phyloP scores from a whole-genome alignment of 768 basidiomycete species.

The Myochromella boudieri region DNA sequence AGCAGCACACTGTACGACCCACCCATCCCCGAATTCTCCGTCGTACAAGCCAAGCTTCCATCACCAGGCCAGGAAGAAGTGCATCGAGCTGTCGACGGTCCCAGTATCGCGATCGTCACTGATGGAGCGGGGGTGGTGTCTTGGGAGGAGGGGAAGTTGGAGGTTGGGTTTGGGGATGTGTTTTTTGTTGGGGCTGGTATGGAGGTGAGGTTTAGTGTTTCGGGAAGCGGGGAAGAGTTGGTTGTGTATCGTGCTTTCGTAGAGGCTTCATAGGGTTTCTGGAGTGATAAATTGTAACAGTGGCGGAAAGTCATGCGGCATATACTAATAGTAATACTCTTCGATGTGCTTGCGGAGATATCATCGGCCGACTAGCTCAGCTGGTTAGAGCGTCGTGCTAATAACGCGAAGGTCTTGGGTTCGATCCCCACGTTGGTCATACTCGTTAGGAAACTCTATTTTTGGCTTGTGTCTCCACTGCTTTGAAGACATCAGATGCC shows the following conservation, averaged over 20 bases:
- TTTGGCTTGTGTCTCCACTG: too few species aligned
- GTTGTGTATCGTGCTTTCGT: conserved; percentile 73
- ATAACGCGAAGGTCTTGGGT: conserved; percentile 84
- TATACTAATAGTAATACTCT: too few species aligned
- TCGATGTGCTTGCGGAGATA: too few species aligned
- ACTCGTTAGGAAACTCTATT: too few species aligned
- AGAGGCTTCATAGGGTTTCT: too few species aligned
- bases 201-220: conserved; percentile 45
- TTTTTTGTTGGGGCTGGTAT: conserved; percentile 79
- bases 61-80: conserved; percentile 43
- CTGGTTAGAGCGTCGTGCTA: conserved; percentile 94
- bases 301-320: too few species aligned
- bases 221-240: conserved; percentile 37
- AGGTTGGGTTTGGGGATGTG: conserved; percentile 65
- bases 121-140: conserved; percentile 57
- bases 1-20: conserved; percentile 74
- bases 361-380: conserved; percentile 95
- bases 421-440: conserved; percentile 81
- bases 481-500: too few species aligned
- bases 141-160: conserved; percentile 45
- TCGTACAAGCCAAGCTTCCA: conserved; percentile 60
- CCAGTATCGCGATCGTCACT: conserved; percentile 81
- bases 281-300: too few species aligned
- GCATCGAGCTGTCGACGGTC: conserved; percentile 72
- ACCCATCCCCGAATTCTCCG: conserved; percentile 91